Conservation (phyloP, 2,329 filamentous ascomycete genomes). For the Hymenoscyphus infarciens region DNA sequence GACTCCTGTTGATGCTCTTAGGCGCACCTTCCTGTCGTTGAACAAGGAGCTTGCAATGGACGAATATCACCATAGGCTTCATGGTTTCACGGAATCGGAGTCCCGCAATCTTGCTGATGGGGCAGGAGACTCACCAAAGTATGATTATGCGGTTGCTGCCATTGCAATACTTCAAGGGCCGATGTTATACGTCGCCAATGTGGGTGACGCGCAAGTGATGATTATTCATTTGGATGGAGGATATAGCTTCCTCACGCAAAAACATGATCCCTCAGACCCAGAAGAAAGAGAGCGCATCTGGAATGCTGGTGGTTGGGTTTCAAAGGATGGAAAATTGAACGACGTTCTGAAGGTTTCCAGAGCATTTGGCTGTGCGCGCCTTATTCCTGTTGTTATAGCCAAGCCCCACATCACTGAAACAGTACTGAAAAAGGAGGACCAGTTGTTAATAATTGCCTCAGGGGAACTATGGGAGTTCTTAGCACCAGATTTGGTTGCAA, state of each 20-base stretch:
- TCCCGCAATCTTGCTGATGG: too few species aligned
- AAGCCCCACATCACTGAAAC: constrained; percentile 79
- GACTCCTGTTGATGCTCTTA: constrained; percentile 75
- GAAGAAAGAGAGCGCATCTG: constrained; percentile 86
- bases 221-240: constrained; percentile 85
- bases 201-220: constrained; percentile 94
- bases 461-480: constrained; percentile 95
- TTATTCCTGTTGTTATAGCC: constrained; percentile 90
- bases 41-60: constrained; percentile 81
- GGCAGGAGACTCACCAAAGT: too few species aligned
- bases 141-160: constrained; percentile 77
- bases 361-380: constrained; percentile 89
- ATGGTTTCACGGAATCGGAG: too few species aligned
- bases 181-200: constrained; percentile 90
- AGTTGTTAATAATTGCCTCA: constrained; percentile 88
- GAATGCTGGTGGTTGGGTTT: constrained; percentile 93
- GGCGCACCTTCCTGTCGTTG: constrained; percentile 79
- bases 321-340: constrained; percentile 88
- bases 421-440: constrained; percentile 80
- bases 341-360: constrained; percentile 87
- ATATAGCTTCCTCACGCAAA: constrained; percentile 78
- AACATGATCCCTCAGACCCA: constrained; percentile 88
- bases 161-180: constrained; percentile 85
- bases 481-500: constrained; percentile 82
- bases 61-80: too few species aligned